Evolutionary conservation across 2,329 filamentous ascomycete genomes (phyloP), one percentile per base, ranked within the genome.

Genomic region (Penicillium janthinellum): DNA sequence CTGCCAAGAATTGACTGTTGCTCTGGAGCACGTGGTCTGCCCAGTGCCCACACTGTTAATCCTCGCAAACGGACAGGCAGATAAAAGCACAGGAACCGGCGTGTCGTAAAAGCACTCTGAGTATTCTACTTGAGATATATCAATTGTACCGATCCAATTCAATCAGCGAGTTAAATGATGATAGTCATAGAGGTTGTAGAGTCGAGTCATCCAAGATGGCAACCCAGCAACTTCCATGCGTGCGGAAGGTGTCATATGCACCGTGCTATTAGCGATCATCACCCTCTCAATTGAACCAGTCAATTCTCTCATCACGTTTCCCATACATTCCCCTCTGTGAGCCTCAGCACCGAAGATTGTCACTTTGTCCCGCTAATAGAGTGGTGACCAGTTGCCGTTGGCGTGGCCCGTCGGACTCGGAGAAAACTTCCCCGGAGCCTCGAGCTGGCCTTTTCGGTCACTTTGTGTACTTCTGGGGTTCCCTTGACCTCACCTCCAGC

Each of bases 351-450:
- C 44, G 31, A 4, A 47, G 11, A 14, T 15, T 25, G n/a, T 22
- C 17, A 42, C 17, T 10, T 5, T 15, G 5, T n/a, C 42, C 22
- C 14, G 4, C 42, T 8, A 14, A 4, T 45, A 8, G 22, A 10
- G 31, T 4, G 14, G 17, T 25, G 5, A 20, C 57, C 17, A 47
- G 47, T 31, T 28, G 31, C 37, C 20, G 42, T 60, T 62, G 20
- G 34, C 17, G 45, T 47, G 34, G 50, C 31, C 52, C 52, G n/a
- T 61, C 64, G 66, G 66, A 41, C 56, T 60, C 65, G 66, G 66
- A 67, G 64, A 68, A 68, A 68, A 66, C 63, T 52, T 54, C 65
- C 66, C 66, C 65, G 65, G 65, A 67, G 62, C 59, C 63, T 68
- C 66, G 64, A 67, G 59, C 62, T 68, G 66, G 65, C 66, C 66